Evolutionary conservation across 148 eudicot species (phyloP).

Genomic region (Rhododendron molle): DNA sequence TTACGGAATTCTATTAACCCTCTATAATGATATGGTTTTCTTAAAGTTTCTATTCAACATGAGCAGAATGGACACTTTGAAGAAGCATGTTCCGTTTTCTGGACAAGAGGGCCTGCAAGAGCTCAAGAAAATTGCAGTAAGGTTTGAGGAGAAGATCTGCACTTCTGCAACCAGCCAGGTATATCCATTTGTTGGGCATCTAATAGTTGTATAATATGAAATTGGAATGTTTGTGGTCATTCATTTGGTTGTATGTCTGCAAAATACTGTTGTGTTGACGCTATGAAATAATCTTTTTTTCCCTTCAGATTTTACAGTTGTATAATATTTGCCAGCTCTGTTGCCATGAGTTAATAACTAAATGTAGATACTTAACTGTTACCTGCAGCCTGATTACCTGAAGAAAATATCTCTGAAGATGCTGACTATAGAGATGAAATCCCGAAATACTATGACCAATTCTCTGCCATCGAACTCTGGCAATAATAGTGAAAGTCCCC

Average conservation of each 20-base stretch:
- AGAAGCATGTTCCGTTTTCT: conserved; percentile 69
- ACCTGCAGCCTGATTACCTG: conserved; percentile 78
- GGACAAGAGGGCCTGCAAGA: conserved; percentile 77
- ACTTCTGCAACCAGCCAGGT: conserved; percentile 83
- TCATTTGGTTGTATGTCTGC: not conserved
- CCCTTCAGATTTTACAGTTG: not conserved
- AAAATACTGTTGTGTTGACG: not conserved
- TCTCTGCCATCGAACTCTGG: conserved; percentile 47
- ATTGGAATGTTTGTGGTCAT: not conserved
- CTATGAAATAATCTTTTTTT: not conserved
- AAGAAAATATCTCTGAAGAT: conserved; percentile 80
- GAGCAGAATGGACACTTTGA: conserved; percentile 70
- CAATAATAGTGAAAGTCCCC: conserved; percentile 45
- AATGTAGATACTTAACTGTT: conserved; percentile 2
- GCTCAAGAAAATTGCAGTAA: conserved; percentile 69
- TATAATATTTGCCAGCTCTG: not conserved
- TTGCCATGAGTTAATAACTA: not conserved
- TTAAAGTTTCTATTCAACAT: not conserved
- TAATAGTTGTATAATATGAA: not conserved
- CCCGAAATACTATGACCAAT: conserved; percentile 48
- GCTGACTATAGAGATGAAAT: conserved; percentile 77
- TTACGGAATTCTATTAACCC: not conserved
- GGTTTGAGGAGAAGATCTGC: conserved; percentile 86
- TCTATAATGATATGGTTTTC: not conserved
- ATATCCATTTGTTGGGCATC: not conserved